Conservation (phyloP, 768 basidiomycete species). For the Leccinum rimulosum region DNA sequence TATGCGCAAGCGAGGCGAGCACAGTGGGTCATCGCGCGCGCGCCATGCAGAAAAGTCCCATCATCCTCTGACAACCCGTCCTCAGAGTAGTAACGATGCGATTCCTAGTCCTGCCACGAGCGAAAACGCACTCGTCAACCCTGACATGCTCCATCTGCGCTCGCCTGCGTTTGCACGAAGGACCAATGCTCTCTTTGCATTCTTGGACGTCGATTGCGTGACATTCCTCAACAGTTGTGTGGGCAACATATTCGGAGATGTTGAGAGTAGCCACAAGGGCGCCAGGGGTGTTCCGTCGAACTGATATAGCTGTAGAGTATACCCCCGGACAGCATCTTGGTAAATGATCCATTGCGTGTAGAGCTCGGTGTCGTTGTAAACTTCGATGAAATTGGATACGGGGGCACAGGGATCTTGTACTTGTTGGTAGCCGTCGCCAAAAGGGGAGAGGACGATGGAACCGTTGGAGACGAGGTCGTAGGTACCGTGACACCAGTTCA, state of each 20-base stretch:
- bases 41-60: background rate
- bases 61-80: background rate
- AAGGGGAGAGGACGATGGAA: slow-evolving; percentile 70
- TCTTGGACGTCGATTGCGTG: slow-evolving; percentile 22
- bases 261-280: slow-evolving; percentile 64
- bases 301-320: slow-evolving; percentile 73
- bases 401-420: slow-evolving; percentile 93
- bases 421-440: slow-evolving; percentile 91
- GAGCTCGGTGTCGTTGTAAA: slow-evolving; percentile 75
- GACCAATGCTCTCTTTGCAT: slow-evolving; percentile 11
- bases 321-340: slow-evolving; percentile 56
- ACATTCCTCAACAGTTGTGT: slow-evolving; percentile 62
- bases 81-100: slow-evolving; percentile 25
- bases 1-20: slow-evolving; percentile 6
- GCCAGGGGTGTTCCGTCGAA: slow-evolving; percentile 77
- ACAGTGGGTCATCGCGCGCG: slow-evolving; percentile 1
- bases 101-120: slow-evolving; percentile 21
- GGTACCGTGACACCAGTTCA: slow-evolving; percentile 88
- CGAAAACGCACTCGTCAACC: slow-evolving; percentile 11
- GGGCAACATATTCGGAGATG: slow-evolving; percentile 85
- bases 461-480: slow-evolving; percentile 71
- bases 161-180: slow-evolving; percentile 25
- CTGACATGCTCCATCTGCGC: slow-evolving; percentile 18
- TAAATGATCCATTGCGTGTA: slow-evolving; percentile 70
- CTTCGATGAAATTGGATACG: slow-evolving; percentile 80